Evolutionary conservation across 2,329 filamentous ascomycete species (phyloP), one percentile per base, ranked within the genome.

Genomic region (Arthrobotrys iridis): DNA sequence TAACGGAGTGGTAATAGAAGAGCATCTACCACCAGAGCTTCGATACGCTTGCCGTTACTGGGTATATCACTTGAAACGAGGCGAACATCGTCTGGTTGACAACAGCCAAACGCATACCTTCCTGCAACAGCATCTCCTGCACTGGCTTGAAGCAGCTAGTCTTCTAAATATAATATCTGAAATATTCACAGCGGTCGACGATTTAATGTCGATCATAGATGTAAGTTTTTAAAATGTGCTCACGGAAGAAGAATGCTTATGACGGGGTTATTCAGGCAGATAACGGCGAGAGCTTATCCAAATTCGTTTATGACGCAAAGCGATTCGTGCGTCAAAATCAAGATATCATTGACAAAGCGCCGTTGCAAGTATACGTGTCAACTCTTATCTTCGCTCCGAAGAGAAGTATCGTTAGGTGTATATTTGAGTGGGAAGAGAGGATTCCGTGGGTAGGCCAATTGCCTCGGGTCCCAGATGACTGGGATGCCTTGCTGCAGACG

Each of bases 141-240:
- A 82, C 68, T 83, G 81, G 81, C 78, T 83, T 30, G 80, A 83
- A 71, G 82, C 80, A 11, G 78, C 82, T 58, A 79, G 80, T 37
- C 79, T 79, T 50, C 79, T 82, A 33, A 64, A 77, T 33, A 79
- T 80, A 62, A 52, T 76, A 2, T 79, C 62, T 22, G 74, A 78
- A 64, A 75, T 68, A 40, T 67, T 78, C 30, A 43, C 57, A 43
- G 76, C 66, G 52, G 72, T 78, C 37, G 22, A 33, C 13, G 15
- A 5, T 18, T 33, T 55, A n/a, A n/a, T n/a, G 6, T 26, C 20
- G 5, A 33, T 55, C 20, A 20, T 20, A 26, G 48, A 55, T 55
- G 48, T 55, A 33, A 55, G 48, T 45, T 20, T 45, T n/a, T n/a
- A n/a, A n/a, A n/a, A 20, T 11, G 6, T 6, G 41, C 18, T 6